Evolutionary conservation across 139 green algal genomes (phyloP), one percentile per base, ranked within the genome.

Genomic region (Chlorella vulgaris): DNA sequence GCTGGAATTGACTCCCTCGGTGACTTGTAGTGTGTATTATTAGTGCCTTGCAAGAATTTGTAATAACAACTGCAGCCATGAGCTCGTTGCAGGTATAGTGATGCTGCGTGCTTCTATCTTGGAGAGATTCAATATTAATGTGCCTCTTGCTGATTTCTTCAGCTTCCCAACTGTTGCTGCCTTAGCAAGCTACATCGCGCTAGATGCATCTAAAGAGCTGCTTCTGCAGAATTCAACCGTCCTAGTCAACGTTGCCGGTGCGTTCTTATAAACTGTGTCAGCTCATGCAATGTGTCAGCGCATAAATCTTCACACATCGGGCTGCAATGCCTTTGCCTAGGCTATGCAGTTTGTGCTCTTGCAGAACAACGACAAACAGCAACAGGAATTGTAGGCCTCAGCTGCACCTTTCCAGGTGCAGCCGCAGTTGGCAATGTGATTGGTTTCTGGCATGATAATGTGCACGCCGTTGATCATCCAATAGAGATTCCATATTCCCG

Each of bases 1-100:
- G 85, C 89, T 3, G 89, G 87, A 1, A 77, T 94, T 15, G 90
- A 94, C 71, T 93, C 89, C 1, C 47, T 94, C 5, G 89, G 86
- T 65, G 15, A 76, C 42, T 0, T 69, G n/a, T 8, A 69, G 15
- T 29, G 13, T 7, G 40, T 7, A 0, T 28, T 47, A 21, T 39
- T 28, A 15, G 2, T 69, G n/a, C 29, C 8, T 40, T 26, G 22
- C 24, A 10, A 53, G 31, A 10, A 5, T 6, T 38, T 50, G 29
- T 40, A 10, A 15, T 19, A 19, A 38, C 18, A 53, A 0, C 24
- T 24, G 29, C 40, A 61, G 13, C 6, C n/a, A n/a, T n/a, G n/a
- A n/a, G n/a, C n/a, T n/a, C n/a, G n/a, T 18, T 71, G 40, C 60
- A 65, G 43, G 36, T 33, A 53, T 70, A 8, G 22, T 82, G 26